Base-by-base conservation (phyloP, 2,329 filamentous ascomycete species). In the Aspergillus luchuensis region DNA sequence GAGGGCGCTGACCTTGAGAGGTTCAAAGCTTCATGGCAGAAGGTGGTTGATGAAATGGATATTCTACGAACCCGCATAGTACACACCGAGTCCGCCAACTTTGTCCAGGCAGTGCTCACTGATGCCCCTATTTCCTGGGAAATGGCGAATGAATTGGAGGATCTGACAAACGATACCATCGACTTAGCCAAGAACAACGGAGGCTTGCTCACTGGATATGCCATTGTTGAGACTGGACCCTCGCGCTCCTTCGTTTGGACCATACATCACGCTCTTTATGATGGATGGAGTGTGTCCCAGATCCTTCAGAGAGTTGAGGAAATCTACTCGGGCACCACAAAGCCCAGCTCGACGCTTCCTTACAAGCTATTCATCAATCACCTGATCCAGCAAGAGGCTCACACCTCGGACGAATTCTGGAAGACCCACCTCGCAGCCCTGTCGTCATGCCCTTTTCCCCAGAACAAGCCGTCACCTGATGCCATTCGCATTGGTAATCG, bases 221-320 rank as follows among this genome's bases (percentile, higher is more conserved):
- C 72, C 0, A 72, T 80, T 25, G 70, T 78, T 4, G 61, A 71
- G 23, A 63, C 72, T 2, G 61, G 51, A 17, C 48, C 54, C 8
- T 69, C 67, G 38, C 63, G 65, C 2, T 77, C 81, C 63, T 79
- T 85, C 17, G 74, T 82, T 3, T 81, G 81, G 73, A 80, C 80
- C 0, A 77, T 82, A 54, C 82, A 84, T 59, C 82, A 84, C 56
- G 80, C 80, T 5, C 71, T 84, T 1, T 84, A 84, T 61, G 82
- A 85, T 69, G 82, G 82, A 8, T 80, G 75, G 78, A 79, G 75
- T 48, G 67, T 78, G 54, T 71, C 74, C 3, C 66, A 77, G 13
- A 70, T 79, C 25, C 70, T 78, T 48, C 67, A 71, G 15, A 72
- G 72, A 58, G 72, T 80, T 3, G 72, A 77, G 43, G 69, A 75